Evolutionary conservation across 768 basidiomycete species (phyloP).

Genomic region (Tephrocybe rancida): DNA sequence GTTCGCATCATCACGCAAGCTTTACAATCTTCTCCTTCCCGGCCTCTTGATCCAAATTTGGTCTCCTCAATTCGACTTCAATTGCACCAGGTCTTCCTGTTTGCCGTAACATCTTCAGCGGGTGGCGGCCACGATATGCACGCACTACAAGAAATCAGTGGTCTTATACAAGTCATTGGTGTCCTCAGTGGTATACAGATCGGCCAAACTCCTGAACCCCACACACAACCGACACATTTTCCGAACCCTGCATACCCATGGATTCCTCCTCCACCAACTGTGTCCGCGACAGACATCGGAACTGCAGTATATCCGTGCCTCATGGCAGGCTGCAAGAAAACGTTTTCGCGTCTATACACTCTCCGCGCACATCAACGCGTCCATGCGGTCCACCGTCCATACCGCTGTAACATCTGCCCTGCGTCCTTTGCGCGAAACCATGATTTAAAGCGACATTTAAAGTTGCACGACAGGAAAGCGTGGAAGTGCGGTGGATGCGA

Average conservation of each 20-base stretch:
- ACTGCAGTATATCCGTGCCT: constrained; percentile 84
- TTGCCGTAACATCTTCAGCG: constrained; percentile 71
- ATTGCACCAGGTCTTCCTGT: constrained; percentile 78
- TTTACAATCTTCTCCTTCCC: constrained; percentile 41
- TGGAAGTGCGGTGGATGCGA: constrained; percentile 76
- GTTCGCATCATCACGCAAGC: constrained; percentile 57
- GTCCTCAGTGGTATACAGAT: constrained; percentile 81
- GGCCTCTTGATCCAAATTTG: constrained; percentile 54
- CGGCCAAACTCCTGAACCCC: constrained; percentile 42
- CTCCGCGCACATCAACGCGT: constrained; percentile 73
- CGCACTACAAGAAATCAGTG: constrained; percentile 72
- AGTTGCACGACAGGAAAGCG: constrained; percentile 70
- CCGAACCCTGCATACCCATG: constrained; percentile 36
- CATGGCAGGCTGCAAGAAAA: constrained; percentile 64
- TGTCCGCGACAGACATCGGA: constrained; percentile 51
- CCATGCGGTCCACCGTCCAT: constrained; percentile 68
- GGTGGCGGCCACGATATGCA: constrained; percentile 54
- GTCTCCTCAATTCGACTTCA: constrained; percentile 73
- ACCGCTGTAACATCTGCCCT: constrained; percentile 63
- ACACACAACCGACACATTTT: constrained; percentile 30
- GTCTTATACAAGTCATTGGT: constrained; percentile 82
- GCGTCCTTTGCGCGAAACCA: constrained; percentile 81
- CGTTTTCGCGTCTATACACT: constrained; percentile 68
- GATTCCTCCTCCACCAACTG: constrained; percentile 28
- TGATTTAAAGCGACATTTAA: constrained; percentile 77